A percentile compares a stretch with the other conserved stretches of the same genome.
phyloP scores from a whole-genome alignment of 352 stramenopile genomes.

The Phytophthora nicotianae region DNA sequence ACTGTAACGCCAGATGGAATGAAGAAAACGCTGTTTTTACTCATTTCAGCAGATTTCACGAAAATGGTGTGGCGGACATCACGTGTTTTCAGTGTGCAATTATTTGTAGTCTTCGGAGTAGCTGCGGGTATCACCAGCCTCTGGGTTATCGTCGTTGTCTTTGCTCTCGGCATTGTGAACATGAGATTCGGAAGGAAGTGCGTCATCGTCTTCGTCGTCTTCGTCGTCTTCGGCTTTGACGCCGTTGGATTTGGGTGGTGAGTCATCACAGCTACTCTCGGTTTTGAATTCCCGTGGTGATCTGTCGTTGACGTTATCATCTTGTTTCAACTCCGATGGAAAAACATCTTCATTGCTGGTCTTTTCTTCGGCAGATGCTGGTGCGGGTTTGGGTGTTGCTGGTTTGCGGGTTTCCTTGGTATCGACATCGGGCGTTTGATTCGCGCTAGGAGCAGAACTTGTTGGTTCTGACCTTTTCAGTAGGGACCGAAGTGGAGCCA shows the following conservation, averaged over 20 bases:
- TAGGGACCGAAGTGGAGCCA: slow-evolving; percentile 17
- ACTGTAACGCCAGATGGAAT: too few relatives aligned
- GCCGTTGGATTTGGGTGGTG: not conserved
- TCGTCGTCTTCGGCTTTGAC: not conserved
- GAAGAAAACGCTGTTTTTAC: too few relatives aligned
- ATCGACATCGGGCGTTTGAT: slow-evolving; percentile 5
- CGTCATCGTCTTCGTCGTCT: not conserved
- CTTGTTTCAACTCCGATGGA: not conserved
- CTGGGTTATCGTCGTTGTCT: slow-evolving; percentile 4
- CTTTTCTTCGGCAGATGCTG: not conserved
- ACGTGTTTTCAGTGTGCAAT: not conserved
- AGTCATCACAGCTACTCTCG: slow-evolving; percentile 11
- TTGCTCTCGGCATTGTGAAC: slow-evolving; percentile 7
- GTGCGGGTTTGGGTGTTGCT: not conserved
- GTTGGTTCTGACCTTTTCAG: not conserved
- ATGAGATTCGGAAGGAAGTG: not conserved
- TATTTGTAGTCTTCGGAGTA: slow-evolving; percentile 9
- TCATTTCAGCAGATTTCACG: not conserved
- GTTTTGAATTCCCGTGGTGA: slow-evolving; percentile 13
- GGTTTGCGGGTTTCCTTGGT: slow-evolving; percentile 3
- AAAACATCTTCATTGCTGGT: not conserved
- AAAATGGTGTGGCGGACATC: slow-evolving; percentile 2
- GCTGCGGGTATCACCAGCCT: slow-evolving; percentile 4
- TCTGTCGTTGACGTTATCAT: slow-evolving; percentile 3
- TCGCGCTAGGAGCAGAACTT: not conserved